A percentile compares a stretch with the other conserved stretches of the same genome.
phyloP scores from a whole-genome alignment of 495 filamentous ascomycete species.

The Neurospora sublineolata region DNA sequence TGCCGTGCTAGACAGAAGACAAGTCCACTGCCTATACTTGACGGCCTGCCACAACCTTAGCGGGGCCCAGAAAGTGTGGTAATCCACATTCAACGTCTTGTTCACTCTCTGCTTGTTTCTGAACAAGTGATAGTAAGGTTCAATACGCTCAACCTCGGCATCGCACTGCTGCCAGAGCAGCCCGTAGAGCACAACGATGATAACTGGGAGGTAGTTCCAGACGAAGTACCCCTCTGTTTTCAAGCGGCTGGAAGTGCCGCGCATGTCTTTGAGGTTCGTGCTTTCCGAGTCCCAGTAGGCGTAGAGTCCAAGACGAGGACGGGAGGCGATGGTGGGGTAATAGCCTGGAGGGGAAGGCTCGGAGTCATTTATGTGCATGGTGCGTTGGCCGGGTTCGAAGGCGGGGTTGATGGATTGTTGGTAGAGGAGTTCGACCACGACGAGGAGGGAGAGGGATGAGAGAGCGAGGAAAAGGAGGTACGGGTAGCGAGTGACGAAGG shows the following conservation, averaged over 20 bases:
- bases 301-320: neutral
- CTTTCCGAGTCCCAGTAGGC: neutral
- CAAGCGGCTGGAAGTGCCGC: neutral
- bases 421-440: neutral
- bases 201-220: neutral
- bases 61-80: neutral
- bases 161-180: neutral
- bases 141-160: neutral
- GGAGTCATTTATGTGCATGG: neutral
- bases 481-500: neutral
- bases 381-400: neutral
- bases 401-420: neutral
- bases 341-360: neutral
- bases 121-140: neutral
- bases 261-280: neutral
- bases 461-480: neutral
- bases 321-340: neutral
- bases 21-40: neutral
- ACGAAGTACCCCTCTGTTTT: neutral
- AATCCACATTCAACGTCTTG: neutral
- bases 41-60: neutral
- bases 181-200: neutral
- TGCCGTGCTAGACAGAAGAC: neutral
- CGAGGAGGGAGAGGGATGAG: neutral
- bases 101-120: neutral